Evolutionary conservation across 176 grass and related monocot species (phyloP), one percentile per base, ranked within the genome.

Genomic region (Urochloa ruziziensis): DNA sequence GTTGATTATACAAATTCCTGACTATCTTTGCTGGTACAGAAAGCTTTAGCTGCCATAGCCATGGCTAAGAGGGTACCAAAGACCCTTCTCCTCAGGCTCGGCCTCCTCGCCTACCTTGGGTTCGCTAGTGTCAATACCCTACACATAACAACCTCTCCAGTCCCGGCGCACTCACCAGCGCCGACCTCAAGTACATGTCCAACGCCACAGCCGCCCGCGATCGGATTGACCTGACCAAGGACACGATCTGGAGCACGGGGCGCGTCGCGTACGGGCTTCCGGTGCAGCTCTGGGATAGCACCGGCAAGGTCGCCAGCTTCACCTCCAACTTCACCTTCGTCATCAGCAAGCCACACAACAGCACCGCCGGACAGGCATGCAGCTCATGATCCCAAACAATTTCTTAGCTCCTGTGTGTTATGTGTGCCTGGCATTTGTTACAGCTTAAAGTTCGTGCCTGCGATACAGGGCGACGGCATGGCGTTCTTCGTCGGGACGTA

Each of bases 261-360:
- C 80, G 80, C 3, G 54, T 82, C 23, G 68, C 80, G 19, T 17
- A 82, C 68, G 14, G 19, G 27, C 37, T 15, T 54, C 67, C 68
- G 1, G 40, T 82, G 56, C 56, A 0, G 23, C 68, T 82, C 21
- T 73, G 80, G 80, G 68, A 62, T 35, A 11, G 28, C 40, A 35
- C 53, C 39, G 80, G 67, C 80, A 62, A 21, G 74, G 56, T 62
- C 36, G 74, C 74, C 3, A 77, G 74, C 74, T 77, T 77, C 56
- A 62, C 74, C 14, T 77, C 74, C 74, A 77, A 77, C 74, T 77
- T 77, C 74, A 77, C 74, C 36, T 77, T 77, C 74, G 56, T 35
- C 56, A 62, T 77, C 74, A n/a, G n/a, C n/a, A 44, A 8, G 35
- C 25, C 33, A 4, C n/a, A 4, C 56, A 43, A 62, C 56, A 19